phyloP scores from a whole-genome alignment of 352 stramenopile genomes.

The Phytophthora foliorum region DNA sequence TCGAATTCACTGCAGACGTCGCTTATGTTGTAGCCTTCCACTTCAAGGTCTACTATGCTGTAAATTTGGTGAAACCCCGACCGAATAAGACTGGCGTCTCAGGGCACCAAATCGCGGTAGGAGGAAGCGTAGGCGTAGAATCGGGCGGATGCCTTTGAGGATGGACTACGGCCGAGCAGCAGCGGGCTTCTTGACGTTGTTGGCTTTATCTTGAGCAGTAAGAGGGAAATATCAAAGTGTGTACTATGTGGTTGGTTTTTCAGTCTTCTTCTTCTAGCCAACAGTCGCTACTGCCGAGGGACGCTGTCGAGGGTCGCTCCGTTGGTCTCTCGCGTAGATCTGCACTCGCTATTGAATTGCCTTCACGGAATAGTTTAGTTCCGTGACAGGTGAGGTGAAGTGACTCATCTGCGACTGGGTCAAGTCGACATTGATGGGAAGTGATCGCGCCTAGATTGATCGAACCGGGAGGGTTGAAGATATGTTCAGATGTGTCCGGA shows the following conservation, averaged over 20 bases:
- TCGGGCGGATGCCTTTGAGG: constrained; percentile 9
- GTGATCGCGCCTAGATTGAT: too few species aligned
- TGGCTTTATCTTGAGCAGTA: background rate
- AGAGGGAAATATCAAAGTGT: background rate
- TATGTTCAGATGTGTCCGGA: too few species aligned
- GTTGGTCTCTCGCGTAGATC: background rate
- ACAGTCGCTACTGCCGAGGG: background rate
- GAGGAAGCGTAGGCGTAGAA: constrained; percentile 10
- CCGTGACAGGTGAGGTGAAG: background rate
- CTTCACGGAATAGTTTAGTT: background rate
- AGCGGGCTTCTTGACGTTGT: background rate
- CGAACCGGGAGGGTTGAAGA: too few species aligned
- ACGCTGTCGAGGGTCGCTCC: background rate
- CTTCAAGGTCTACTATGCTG: background rate
- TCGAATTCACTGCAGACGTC: background rate
- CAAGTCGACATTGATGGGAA: too few species aligned
- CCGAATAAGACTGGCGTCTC: constrained; percentile 2
- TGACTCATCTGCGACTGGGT: too few species aligned
- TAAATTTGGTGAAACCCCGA: background rate
- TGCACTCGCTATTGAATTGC: background rate
- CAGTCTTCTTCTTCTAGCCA: background rate
- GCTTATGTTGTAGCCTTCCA: background rate
- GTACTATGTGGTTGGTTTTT: too few species aligned
- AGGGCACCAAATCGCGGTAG: constrained; percentile 1
- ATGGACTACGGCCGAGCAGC: background rate